Evolutionary conservation across 768 basidiomycete species (phyloP), one percentile per base, ranked within the genome.

Genomic region (Boletus subparvulus): DNA sequence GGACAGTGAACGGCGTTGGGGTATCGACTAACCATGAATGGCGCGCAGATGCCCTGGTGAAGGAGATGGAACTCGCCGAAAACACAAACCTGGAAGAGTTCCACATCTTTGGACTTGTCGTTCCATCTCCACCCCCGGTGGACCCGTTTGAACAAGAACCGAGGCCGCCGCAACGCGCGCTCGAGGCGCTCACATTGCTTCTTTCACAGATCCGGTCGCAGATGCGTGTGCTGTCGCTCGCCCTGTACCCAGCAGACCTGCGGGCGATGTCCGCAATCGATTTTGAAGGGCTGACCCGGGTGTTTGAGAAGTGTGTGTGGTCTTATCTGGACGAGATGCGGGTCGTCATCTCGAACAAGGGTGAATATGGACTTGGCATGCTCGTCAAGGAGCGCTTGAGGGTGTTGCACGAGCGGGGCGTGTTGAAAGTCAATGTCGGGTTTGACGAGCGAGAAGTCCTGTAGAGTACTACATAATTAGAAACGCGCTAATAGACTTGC

Each of bases 401-500:
- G 4, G 49, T 40, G 37, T 24, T 72, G 19, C 42, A 61, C 24
- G 61, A 72, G 52, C 61, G 68, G 8, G 66, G 72, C 0, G 69
- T 72, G 40, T 45, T 72, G 39, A 63, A 60, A 46, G 66, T 72
- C 44, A 61, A 58, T 36, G 64, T 72, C 19, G 70, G 71, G 14
- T 71, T 71, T 26, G 70, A 71, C 51, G 71, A 69, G 26, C 61
- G 71, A 0, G 67, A 73, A 36, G 60, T 71, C 32, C 41, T 73
- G 59, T 69, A 40, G 16, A 32, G 32, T 32, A 32, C 0, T 13
- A 35, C 1, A 2, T 36, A 36, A 56, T 45, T 52, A 40, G 39
- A 48, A 12, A 37, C 3, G 24, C 17, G 19, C 40, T 40, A 55
- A 49, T 58, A 50, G 44, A 56, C 48, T 52, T 26, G 24, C 8